Percentiles rank a stretch among this genome's conserved stretches.
phyloP scores from a whole-genome alignment of 768 basidiomycete species.

The Mycena galericulata region DNA sequence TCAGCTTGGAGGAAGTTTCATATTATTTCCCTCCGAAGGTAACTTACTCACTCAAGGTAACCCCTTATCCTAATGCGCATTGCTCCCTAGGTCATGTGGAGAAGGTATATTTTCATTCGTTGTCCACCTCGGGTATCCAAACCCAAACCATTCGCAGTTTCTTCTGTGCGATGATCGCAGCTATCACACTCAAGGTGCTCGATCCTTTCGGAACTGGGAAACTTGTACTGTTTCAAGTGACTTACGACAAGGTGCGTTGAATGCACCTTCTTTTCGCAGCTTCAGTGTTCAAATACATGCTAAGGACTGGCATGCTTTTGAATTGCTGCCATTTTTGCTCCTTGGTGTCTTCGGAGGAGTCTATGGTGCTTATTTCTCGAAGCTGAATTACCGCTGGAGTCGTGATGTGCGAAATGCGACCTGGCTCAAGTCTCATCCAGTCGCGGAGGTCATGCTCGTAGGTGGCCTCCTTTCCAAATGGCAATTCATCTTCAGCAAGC shows the following conservation, averaged over 20 bases:
- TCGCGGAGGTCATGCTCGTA: conserved; percentile 87
- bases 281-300: background rate
- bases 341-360: conserved; percentile 94
- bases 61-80: background rate
- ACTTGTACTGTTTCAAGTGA: conserved; percentile 91
- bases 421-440: conserved; percentile 83
- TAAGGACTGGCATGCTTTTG: conserved; percentile 91
- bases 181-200: conserved; percentile 91
- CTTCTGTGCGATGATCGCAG: conserved; percentile 98
- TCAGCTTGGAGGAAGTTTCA: conserved; percentile 94
- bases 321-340: conserved; percentile 85
- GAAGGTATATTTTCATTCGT: conserved; percentile 69
- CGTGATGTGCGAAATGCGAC: conserved; percentile 84
- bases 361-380: conserved; percentile 94
- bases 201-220: conserved; percentile 98
- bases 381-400: conserved; percentile 91
- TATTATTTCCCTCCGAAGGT: conserved; percentile 98
- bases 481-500: background rate
- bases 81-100: conserved; percentile 84
- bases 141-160: conserved; percentile 73
- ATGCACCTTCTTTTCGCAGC: conserved; percentile 1
- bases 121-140: conserved; percentile 46
- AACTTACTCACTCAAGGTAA: conserved; percentile 19
- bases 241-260: conserved; percentile 79
- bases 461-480: conserved; percentile 39